phyloP scores from a whole-genome alignment of 2,329 filamentous ascomycete species.

The Talaromyces piceae region DNA sequence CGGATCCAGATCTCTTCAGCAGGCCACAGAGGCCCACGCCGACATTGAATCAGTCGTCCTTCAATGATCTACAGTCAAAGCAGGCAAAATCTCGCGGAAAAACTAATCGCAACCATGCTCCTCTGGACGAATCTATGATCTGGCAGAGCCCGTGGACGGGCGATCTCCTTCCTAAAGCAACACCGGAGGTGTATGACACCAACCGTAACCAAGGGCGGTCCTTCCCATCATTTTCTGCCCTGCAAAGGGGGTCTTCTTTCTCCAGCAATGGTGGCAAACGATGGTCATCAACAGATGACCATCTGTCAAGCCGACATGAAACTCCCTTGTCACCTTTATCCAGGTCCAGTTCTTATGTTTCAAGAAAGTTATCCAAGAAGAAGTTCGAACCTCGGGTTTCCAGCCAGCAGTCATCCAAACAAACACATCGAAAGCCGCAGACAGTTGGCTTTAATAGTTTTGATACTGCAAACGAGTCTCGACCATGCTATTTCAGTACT shows the following conservation, averaged over 20 bases:
- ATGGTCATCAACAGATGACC: constrained; percentile 9
- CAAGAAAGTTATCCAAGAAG: constrained; percentile 7
- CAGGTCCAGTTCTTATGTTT: constrained; percentile 9
- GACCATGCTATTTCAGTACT: constrained; percentile 17
- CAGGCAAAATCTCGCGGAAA: background rate
- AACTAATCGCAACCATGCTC: background rate
- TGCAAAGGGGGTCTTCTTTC: constrained; percentile 4
- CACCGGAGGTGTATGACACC: constrained; percentile 9
- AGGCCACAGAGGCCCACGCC: constrained; percentile 33
- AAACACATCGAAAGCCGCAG: constrained; percentile 10
- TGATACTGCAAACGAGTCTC: constrained; percentile 4
- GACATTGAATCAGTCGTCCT: constrained; percentile 19
- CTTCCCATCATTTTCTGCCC: constrained; percentile 16
- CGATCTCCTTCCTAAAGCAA: constrained; percentile 16
- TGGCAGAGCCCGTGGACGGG: constrained; percentile 33
- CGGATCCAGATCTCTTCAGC: constrained; percentile 25
- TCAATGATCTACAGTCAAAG: constrained; percentile 4
- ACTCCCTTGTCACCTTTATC: constrained; percentile 5
- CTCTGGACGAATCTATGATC: constrained; percentile 13
- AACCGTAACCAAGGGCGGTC: constrained; percentile 16
- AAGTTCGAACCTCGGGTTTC: constrained; percentile 1
- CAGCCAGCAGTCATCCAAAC: background rate
- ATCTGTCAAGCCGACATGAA: constrained; percentile 4
- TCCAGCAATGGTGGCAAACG: constrained; percentile 8
- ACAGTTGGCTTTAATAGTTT: constrained; percentile 22